These are phyloP conservation scores for Hibiscus trionum DNA, from an alignment of 345 rosid species.

Conservation along the genomic window DNA sequence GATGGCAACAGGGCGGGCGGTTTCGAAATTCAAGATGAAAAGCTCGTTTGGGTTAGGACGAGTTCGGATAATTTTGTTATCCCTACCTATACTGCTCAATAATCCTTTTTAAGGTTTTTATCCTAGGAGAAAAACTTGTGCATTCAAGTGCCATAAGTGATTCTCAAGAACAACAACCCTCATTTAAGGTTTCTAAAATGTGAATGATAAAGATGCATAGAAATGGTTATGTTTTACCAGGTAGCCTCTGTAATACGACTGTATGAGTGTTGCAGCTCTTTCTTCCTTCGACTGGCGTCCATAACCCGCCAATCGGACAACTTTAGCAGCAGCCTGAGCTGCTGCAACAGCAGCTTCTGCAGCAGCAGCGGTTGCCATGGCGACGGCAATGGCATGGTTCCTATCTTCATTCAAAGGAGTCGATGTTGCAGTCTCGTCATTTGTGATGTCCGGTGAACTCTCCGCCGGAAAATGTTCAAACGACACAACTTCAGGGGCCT, in stretches of 20 bases:
- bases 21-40: no score
- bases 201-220: neutral
- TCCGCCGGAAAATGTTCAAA: constrained; percentile 74
- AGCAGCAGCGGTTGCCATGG: constrained; percentile 88
- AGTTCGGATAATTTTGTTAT: no score
- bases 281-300: constrained; percentile 74
- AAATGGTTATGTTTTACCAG: constrained; percentile 33
- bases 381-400: constrained; percentile 79
- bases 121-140: neutral
- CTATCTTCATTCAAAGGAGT: constrained; percentile 50
- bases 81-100: no score
- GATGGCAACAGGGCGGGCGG: no score
- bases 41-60: no score
- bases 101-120: no score
- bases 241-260: constrained; percentile 79
- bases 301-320: constrained; percentile 77
- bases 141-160: neutral
- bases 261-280: constrained; percentile 79
- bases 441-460: constrained; percentile 77
- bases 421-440: constrained; percentile 48
- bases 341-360: constrained; percentile 95
- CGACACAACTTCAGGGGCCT: constrained; percentile 70
- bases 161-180: neutral
- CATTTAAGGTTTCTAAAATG: neutral
- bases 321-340: constrained; percentile 94